Evolutionary conservation across 164 flowering plant species (phyloP), one percentile per base, ranked within the genome.

Genomic region (Vitis vinifera): DNA sequence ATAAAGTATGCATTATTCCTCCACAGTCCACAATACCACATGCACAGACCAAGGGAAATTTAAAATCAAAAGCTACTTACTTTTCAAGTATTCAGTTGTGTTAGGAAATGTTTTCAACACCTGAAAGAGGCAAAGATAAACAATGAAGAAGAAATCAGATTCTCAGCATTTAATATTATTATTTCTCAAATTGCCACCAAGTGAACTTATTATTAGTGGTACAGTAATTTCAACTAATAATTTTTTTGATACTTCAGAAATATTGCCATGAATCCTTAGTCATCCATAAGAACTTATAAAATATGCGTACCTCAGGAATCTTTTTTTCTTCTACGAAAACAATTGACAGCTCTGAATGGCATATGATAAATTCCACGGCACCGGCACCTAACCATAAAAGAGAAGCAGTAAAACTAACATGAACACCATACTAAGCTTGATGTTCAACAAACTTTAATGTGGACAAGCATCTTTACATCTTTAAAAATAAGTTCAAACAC

Each of bases 311-410:
- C 98, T 93, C 98, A 66, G 86, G 66, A 75, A 93, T 81, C 83
- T 91, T 96, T 56, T 82, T 88, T 76, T 91, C 97, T 77, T 96
- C 98, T 3, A 79, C 86, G 78, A 96, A 93, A 71, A 78, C 92
- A 70, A 96, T 77, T 68, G 98, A 88, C 67, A 96, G 80, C 67
- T 91, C 98, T 19, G 98, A 88, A 80, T 96, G 98, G 73, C 85
- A 79, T 69, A 96, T 81, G 55, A 96, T 84, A 67, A 85, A 96
- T 69, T 96, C 96, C 68, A 96, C 90, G n/a, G 99, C 99, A 70
- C 90, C 94, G 76, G 98, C 94, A 75, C 98, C 99, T 96, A 78
- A 56, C 65, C 65, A 80, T 53, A 66, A 51, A 59, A 27, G 7
- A 55, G 27, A 14, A 71, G 27, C 14, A 44, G 59, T 10, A 27